These are phyloP conservation scores for Oryza meyeriana DNA, from an alignment of 176 grass and related monocot species.

Conservation along the genomic window DNA sequence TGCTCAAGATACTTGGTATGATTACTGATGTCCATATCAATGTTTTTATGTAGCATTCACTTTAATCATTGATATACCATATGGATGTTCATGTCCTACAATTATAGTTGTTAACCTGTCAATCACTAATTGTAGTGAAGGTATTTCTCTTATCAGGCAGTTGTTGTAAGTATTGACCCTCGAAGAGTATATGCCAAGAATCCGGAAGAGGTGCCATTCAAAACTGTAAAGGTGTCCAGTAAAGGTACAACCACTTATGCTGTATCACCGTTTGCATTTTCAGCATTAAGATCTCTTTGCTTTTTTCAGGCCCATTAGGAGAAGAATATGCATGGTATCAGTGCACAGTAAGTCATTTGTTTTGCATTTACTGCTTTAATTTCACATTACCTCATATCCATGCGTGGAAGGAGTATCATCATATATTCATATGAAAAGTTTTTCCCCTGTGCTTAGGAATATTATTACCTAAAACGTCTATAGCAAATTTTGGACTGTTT, in stretches of 20 bases:
- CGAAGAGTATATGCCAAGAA: conserved; percentile 75
- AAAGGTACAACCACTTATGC: conserved; percentile 58
- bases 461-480: background rate
- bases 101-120: background rate
- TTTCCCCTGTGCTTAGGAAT: background rate
- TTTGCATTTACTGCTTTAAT: conserved; percentile 15
- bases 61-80: background rate
- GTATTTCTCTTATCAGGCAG: conserved; percentile 58
- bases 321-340: conserved; percentile 99
- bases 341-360: conserved; percentile 67
- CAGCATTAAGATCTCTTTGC: conserved; percentile 29
- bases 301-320: conserved; percentile 66
- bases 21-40: background rate
- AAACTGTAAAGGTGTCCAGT: conserved; percentile 62
- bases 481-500: background rate
- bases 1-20: background rate
- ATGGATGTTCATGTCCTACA: background rate
- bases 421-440: background rate
- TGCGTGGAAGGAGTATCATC: background rate
- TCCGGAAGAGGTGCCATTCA: conserved; percentile 82
- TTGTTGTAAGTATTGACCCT: conserved; percentile 98
- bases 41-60: background rate
- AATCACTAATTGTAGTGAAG: background rate
- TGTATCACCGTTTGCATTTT: conserved; percentile 16
- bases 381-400: background rate